These are phyloP conservation scores for Leptographium galeiforme DNA, from an alignment of 2,329 filamentous ascomycete species.

Conservation along the genomic window DNA sequence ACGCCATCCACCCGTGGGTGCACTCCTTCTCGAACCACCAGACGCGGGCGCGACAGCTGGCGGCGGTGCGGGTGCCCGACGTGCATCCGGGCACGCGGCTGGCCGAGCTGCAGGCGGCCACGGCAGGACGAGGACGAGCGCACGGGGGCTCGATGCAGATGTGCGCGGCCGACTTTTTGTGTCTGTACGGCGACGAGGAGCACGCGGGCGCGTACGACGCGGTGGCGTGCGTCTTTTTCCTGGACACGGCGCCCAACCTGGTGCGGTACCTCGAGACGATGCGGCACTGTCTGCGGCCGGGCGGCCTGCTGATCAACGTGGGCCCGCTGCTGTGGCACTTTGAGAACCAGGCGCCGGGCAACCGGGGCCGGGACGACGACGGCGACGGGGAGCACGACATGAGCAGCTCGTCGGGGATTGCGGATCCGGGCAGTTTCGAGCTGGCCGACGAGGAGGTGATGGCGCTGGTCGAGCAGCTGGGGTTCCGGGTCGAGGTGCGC, in stretches of 20 bases:
- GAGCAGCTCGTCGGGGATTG: slow-evolving; percentile 52
- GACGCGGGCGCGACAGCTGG: slow-evolving; percentile 61
- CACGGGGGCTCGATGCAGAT: slow-evolving; percentile 65
- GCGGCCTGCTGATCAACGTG: slow-evolving; percentile 77
- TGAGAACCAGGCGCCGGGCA: slow-evolving; percentile 55
- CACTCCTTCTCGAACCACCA: slow-evolving; percentile 79
- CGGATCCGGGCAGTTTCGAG: slow-evolving; percentile 81
- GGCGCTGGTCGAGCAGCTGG: slow-evolving; percentile 56
- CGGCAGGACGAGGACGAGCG: slow-evolving; percentile 7
- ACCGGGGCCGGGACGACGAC: slow-evolving; percentile 38
- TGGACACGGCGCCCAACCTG: slow-evolving; percentile 90
- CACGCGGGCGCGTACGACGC: slow-evolving; percentile 58
- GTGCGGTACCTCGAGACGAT: slow-evolving; percentile 84
- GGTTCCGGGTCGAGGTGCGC: slow-evolving; percentile 59
- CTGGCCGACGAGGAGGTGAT: slow-evolving; percentile 81
- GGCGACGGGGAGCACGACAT: slow-evolving; percentile 36
- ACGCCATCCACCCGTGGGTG: slow-evolving; percentile 73
- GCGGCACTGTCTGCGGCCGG: slow-evolving; percentile 57
- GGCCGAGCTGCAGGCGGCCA: slow-evolving; percentile 13
- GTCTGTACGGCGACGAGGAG: slow-evolving; percentile 58
- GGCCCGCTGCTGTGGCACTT: slow-evolving; percentile 95
- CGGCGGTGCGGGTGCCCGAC: slow-evolving; percentile 64
- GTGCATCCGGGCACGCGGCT: slow-evolving; percentile 54
- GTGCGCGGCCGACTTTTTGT: slow-evolving; percentile 84
- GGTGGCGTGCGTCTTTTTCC: slow-evolving; percentile 85